A percentile compares a stretch with the other conserved stretches of the same genome.
Evolutionary conservation across 129 eudicot species (phyloP).

Genomic region (Helianthus annuus): HanXRQr2.0-SUNRISE NC_035443.2:3978757-3979256

Average conservation of each 20-base stretch:
- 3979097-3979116: conserved; percentile 97
- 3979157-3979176: not conserved
- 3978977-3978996: not conserved
- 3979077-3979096: conserved; percentile 99
- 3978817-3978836: too few species aligned
- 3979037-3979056: conserved; percentile 52
- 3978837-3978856: too few species aligned
- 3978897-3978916: too few species aligned
- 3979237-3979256: not conserved
- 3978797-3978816: too few species aligned
- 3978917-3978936: not conserved
- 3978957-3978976: conserved; percentile 8
- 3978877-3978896: too few species aligned
- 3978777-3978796: too few species aligned
- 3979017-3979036: conserved; percentile 19
- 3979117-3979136: conserved; percentile 93
- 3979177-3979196: conserved; percentile 10
- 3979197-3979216: not conserved
- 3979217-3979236: conserved; percentile 7
- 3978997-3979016: not conserved
- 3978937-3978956: conserved; percentile 1
- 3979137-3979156: conserved; percentile 44
- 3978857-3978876: too few species aligned
- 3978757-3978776: too few species aligned
- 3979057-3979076: conserved; percentile 89